A percentile compares a stretch with the other conserved stretches of the same genome.
Evolutionary conservation across 345 rosid species (phyloP).

Genomic region (Eucalyptus sp.): DNA sequence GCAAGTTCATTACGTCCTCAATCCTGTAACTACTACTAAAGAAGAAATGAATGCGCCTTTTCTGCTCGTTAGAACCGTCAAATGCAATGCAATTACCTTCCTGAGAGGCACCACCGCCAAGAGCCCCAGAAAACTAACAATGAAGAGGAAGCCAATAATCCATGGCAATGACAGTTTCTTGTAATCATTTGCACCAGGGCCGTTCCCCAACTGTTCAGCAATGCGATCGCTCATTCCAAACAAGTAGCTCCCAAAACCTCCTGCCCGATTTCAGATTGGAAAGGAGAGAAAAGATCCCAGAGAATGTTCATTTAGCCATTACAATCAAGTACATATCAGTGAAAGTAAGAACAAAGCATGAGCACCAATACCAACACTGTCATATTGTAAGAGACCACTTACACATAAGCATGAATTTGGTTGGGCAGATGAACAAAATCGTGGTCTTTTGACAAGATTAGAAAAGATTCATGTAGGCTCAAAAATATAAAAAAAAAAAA

Average conservation of each 20-base stretch:
- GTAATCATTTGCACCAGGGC: not conserved
- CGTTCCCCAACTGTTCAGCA: not conserved
- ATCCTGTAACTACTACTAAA: not conserved
- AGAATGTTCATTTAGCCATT: not conserved
- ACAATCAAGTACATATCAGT: not conserved
- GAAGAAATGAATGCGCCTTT: not conserved
- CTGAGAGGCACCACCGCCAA: constrained; percentile 70
- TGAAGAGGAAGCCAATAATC: constrained; percentile 76
- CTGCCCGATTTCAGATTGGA: not conserved
- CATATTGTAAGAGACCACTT: not conserved
- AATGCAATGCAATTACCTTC: constrained; percentile 28
- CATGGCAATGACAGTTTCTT: constrained; percentile 34
- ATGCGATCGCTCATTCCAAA: not conserved
- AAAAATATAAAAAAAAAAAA: not conserved
- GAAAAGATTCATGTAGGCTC: not conserved
- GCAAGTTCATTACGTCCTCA: not conserved
- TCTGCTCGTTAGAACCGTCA: not conserved
- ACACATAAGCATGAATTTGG: not conserved
- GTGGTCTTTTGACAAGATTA: not conserved
- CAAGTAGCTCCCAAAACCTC: not conserved
- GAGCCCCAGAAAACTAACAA: constrained; percentile 88
- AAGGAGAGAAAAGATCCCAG: not conserved
- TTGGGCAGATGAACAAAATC: not conserved
- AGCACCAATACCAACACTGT: not conserved
- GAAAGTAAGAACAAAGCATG: not conserved